Conservation (phyloP, 1,139 yeast genomes). For the Spencermartinsiella ligniputridi region DNA sequence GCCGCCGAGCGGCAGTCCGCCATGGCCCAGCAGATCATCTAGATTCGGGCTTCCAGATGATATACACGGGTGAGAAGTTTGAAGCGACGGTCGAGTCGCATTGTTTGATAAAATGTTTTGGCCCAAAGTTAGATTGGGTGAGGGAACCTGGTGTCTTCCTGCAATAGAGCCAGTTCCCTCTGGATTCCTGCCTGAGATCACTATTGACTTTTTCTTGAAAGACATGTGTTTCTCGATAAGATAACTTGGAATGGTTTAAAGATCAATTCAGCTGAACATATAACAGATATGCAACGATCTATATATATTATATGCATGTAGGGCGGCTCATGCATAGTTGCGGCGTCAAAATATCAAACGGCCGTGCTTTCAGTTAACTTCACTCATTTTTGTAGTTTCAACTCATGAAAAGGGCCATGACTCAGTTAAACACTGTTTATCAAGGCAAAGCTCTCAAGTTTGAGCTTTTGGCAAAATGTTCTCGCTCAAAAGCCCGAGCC, state of each 20-base stretch:
- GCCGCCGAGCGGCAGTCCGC: conserved; percentile 78
- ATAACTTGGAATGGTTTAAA: too few relatives aligned
- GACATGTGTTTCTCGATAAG: conserved; percentile 20
- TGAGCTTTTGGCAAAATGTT: conserved; percentile 39
- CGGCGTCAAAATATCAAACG: neutral
- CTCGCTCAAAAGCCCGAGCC: conserved; percentile 42
- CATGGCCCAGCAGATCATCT: conserved; percentile 72
- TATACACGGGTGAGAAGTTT: conserved; percentile 68
- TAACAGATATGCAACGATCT: too few relatives aligned
- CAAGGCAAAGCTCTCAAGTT: conserved; percentile 35
- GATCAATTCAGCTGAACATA: too few relatives aligned
- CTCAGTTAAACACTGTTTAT: conserved; percentile 9
- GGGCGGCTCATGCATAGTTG: neutral
- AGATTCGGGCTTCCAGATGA: conserved; percentile 76
- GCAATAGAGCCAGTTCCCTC: conserved; percentile 2
- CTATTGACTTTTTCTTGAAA: conserved; percentile 22
- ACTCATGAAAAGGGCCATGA: neutral
- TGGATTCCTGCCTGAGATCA: conserved; percentile 17
- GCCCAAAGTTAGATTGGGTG: conserved; percentile 5
- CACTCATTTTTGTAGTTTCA: neutral
- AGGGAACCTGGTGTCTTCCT: neutral
- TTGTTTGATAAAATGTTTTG: conserved; percentile 35
- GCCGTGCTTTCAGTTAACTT: too few relatives aligned
- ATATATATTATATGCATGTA: too few relatives aligned
- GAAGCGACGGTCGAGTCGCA: conserved; percentile 56